These are phyloP conservation scores for Carex arenaria DNA, from an alignment of 202 grass and related monocot genomes.

Conservation along the genomic window DNA sequence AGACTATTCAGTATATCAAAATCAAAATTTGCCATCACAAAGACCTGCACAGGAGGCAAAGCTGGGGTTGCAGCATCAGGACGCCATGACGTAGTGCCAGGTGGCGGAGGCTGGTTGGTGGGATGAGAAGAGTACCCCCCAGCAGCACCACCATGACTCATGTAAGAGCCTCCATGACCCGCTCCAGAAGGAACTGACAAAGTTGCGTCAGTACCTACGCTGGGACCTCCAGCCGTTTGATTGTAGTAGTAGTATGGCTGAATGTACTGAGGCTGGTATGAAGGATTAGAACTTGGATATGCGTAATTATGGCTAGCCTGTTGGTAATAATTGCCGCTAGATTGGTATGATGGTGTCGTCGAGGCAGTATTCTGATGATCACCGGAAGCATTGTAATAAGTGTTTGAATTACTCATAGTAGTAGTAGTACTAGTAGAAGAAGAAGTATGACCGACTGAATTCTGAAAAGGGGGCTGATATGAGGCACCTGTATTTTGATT, in stretches of 20 bases:
- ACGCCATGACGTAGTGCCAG: conserved; percentile 80
- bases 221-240: conserved; percentile 44
- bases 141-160: conserved; percentile 19
- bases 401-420: conserved; percentile 58
- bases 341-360: conserved; percentile 62
- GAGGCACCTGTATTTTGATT: conserved; percentile 97
- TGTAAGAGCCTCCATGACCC: conserved; percentile 24
- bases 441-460: conserved; percentile 89
- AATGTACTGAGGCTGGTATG: conserved; percentile 75
- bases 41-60: conserved; percentile 70
- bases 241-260: conserved; percentile 76
- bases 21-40: neutral
- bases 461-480: conserved; percentile 99
- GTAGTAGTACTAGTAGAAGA: conserved; percentile 74
- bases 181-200: conserved; percentile 16
- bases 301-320: conserved; percentile 46
- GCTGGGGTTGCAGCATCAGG: conserved; percentile 43
- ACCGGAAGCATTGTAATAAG: conserved; percentile 99
- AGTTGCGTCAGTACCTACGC: conserved; percentile 30
- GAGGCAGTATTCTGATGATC: conserved; percentile 43
- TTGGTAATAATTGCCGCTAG: conserved; percentile 75
- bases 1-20: neutral
- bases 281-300: conserved; percentile 60
- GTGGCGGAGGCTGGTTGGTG: conserved; percentile 77
- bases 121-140: conserved; percentile 69